A percentile compares a stretch with the other conserved stretches of the same genome.
Conservation (phyloP, 768 basidiomycete genomes). For the Pisolithus marmoratus region DNA sequence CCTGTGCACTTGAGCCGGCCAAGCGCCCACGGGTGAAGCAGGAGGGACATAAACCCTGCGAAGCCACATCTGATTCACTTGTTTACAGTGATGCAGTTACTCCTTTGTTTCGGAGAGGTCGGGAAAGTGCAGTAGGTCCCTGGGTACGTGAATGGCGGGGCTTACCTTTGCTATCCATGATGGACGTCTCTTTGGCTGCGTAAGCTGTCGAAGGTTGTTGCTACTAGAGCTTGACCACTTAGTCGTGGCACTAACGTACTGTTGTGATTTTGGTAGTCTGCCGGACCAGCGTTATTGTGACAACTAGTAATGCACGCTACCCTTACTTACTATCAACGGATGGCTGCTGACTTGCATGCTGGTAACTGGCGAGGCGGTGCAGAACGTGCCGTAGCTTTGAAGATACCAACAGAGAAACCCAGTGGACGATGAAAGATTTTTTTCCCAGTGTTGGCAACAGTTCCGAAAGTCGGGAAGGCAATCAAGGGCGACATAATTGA, state of each 20-base stretch:
- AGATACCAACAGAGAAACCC: conserved; percentile 46
- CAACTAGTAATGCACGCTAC: conserved; percentile 43
- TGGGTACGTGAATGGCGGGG: conserved; percentile 15
- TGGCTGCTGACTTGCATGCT: conserved; percentile 29
- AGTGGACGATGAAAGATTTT: conserved; percentile 33
- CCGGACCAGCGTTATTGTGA: conserved; percentile 22
- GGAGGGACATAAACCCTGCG: conserved; percentile 23
- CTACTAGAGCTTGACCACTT: too few species aligned
- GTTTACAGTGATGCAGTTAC: conserved; percentile 1
- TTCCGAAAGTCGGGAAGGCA: too few species aligned
- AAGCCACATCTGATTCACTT: conserved; percentile 14
- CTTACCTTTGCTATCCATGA: conserved; percentile 3
- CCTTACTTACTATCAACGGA: conserved; percentile 33
- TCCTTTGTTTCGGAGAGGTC: conserved; percentile 20
- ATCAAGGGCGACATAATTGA: too few species aligned
- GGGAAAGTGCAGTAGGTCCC: conserved; percentile 26
- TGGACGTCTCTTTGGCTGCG: conserved; percentile 21
- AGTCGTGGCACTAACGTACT: too few species aligned
- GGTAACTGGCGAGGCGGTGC: conserved; percentile 29
- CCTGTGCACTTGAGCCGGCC: conserved; percentile 26
- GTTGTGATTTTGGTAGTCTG: conserved; percentile 24
- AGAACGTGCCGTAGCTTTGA: too few species aligned
- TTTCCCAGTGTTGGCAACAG: too few species aligned
- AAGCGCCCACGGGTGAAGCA: conserved; percentile 20
- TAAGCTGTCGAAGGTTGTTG: too few species aligned